phyloP scores from a whole-genome alignment of 768 basidiomycete species.

The Sutorius australiensis region DNA sequence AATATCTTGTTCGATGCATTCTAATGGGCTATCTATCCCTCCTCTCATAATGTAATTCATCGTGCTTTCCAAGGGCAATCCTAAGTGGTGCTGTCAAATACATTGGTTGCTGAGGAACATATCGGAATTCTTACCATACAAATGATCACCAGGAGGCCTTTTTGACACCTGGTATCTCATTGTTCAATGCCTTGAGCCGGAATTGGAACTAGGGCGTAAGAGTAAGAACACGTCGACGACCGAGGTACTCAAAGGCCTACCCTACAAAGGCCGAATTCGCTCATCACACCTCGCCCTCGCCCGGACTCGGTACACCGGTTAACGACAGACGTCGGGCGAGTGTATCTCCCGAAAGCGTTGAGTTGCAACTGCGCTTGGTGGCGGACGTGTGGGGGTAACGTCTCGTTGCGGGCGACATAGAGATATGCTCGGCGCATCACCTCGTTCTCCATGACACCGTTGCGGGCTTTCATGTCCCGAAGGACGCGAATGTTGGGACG shows the following conservation, averaged over 20 bases:
- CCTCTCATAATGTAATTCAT: not conserved
- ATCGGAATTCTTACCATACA: not conserved
- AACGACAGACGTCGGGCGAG: constrained; percentile 83
- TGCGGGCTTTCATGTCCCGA: constrained; percentile 76
- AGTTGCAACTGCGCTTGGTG: constrained; percentile 93
- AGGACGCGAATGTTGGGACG: constrained; percentile 51
- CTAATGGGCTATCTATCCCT: constrained; percentile 1
- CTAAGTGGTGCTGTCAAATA: not conserved
- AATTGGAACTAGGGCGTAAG: constrained; percentile 71
- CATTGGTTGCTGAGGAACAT: not conserved
- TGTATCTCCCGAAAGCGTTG: constrained; percentile 79
- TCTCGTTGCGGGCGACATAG: constrained; percentile 88
- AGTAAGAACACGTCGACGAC: not conserved
- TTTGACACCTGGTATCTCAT: constrained; percentile 81
- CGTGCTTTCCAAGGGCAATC: no score
- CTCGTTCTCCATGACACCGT: constrained; percentile 70
- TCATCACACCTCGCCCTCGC: constrained; percentile 81
- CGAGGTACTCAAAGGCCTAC: constrained; percentile 38
- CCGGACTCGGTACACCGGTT: constrained; percentile 87
- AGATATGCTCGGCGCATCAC: constrained; percentile 86
- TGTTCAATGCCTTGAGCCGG: constrained; percentile 74
- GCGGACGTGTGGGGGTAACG: constrained; percentile 82
- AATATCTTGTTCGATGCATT: constrained; percentile 5
- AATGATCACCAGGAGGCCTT: constrained; percentile 83
- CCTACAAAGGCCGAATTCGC: constrained; percentile 83